Conservation (phyloP, 139 green algal species). For the Asterochloris sp. region DNA sequence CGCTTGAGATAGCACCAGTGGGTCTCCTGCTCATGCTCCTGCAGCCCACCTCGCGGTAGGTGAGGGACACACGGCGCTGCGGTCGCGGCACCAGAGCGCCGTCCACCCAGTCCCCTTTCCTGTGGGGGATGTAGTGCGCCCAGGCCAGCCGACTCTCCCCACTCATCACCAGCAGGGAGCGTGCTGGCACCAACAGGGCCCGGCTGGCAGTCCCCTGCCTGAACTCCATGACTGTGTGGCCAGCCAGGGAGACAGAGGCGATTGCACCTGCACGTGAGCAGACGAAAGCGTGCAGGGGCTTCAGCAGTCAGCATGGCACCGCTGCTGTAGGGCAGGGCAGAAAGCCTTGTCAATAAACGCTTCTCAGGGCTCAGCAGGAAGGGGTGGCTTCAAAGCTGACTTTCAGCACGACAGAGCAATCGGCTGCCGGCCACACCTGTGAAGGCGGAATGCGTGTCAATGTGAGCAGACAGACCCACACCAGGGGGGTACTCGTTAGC, state of each 20-base stretch:
- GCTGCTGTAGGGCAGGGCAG: neutral
- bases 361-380: no score
- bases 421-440: slow-evolving; percentile 27
- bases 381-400: neutral
- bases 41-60: slow-evolving; percentile 71
- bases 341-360: no score
- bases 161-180: slow-evolving; percentile 82
- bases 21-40: no score
- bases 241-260: slow-evolving; percentile 76
- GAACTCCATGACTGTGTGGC: slow-evolving; percentile 85
- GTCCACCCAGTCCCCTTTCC: slow-evolving; percentile 67
- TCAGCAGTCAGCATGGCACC: neutral
- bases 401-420: neutral
- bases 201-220: slow-evolving; percentile 30
- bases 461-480: slow-evolving; percentile 88
- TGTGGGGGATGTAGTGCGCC: slow-evolving; percentile 95
- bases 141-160: slow-evolving; percentile 84
- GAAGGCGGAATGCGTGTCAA: slow-evolving; percentile 96
- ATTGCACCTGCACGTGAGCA: slow-evolving; percentile 58
- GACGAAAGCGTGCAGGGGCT: neutral
- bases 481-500: slow-evolving; percentile 92
- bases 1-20: no score
- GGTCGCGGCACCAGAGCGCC: slow-evolving; percentile 36
- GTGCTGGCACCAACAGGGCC: slow-evolving; percentile 69
- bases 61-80: slow-evolving; percentile 75